A percentile compares a stretch with the other conserved stretches of the same genome.
These are phyloP conservation scores for Psilocybe azurescens DNA, from an alignment of 768 basidiomycete genomes.

Conservation along the genomic window DNA sequence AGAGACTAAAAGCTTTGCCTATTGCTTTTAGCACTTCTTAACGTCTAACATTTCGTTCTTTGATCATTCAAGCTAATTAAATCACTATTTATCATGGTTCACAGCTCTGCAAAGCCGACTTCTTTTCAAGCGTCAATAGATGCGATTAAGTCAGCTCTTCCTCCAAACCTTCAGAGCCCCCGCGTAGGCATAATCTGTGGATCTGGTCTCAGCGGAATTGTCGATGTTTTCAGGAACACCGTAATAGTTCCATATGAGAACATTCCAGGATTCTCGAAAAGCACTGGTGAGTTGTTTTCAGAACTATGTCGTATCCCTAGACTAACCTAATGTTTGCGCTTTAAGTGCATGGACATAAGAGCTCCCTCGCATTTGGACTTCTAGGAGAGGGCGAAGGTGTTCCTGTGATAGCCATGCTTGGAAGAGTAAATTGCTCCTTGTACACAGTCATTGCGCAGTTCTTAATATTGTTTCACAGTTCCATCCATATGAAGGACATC, in stretches of 20 bases:
- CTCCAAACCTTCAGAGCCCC: slow-evolving; percentile 48
- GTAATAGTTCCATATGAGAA: slow-evolving; percentile 67
- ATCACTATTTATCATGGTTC: background rate
- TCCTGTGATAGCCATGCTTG: slow-evolving; percentile 90
- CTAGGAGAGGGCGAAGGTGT: slow-evolving; percentile 64
- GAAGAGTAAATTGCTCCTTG: slow-evolving; percentile 57
- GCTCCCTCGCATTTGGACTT: slow-evolving; percentile 79
- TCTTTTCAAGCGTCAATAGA: slow-evolving; percentile 34
- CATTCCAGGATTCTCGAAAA: slow-evolving; percentile 76
- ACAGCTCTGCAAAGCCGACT: background rate
- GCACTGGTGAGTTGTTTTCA: slow-evolving; percentile 63
- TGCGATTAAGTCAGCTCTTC: slow-evolving; percentile 38
- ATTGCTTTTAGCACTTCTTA: too few species aligned
- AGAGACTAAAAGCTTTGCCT: too few species aligned
- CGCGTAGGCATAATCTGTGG: slow-evolving; percentile 87
- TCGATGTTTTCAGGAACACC: slow-evolving; percentile 58
- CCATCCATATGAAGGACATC: slow-evolving; percentile 86
- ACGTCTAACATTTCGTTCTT: background rate
- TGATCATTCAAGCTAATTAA: background rate
- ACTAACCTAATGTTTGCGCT: slow-evolving; percentile 1
- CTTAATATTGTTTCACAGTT: slow-evolving; percentile 51
- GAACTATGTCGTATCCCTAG: background rate
- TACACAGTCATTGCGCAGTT: background rate
- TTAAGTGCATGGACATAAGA: slow-evolving; percentile 82
- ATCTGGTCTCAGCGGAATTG: slow-evolving; percentile 82